Evolutionary conservation across 352 stramenopile species (phyloP).

Genomic region (Globisporangium iwayamae): DNA sequence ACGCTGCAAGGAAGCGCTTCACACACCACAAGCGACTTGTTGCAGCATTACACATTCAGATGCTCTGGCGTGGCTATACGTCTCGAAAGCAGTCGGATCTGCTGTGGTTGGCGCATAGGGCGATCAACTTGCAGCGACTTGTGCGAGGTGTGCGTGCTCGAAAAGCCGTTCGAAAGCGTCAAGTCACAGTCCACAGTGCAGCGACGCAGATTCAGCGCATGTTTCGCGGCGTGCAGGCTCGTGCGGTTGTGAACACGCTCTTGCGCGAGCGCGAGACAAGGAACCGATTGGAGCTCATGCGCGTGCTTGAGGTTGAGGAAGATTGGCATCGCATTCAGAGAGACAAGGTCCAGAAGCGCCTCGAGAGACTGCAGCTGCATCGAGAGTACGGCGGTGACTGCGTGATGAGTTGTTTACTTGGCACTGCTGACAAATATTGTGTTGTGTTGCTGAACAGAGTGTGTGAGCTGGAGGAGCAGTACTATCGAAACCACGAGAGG

Average conservation of each 20-base stretch:
- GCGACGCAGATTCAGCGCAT: conserved; percentile 64
- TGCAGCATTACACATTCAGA: conserved; percentile 56
- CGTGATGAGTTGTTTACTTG: neutral
- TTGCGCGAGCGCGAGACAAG: conserved; percentile 55
- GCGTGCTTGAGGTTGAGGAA: conserved; percentile 62
- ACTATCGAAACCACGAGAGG: conserved; percentile 51
- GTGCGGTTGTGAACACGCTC: conserved; percentile 30
- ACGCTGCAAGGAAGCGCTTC: conserved; percentile 27
- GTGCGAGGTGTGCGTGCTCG: conserved; percentile 43
- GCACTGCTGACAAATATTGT: neutral
- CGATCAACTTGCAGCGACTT: conserved; percentile 51
- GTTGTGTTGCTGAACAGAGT: conserved; percentile 29
- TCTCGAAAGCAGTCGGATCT: conserved; percentile 47
- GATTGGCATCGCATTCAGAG: conserved; percentile 60
- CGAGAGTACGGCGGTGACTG: conserved; percentile 30
- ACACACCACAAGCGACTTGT: conserved; percentile 18
- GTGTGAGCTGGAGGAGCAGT: conserved; percentile 59
- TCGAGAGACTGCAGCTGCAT: conserved; percentile 53
- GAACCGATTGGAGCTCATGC: conserved; percentile 70
- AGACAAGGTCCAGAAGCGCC: conserved; percentile 45
- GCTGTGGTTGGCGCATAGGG: conserved; percentile 43
- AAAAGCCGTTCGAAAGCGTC: conserved; percentile 29
- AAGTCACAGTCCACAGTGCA: conserved; percentile 13
- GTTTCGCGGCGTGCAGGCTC: conserved; percentile 56
- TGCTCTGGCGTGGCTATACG: conserved; percentile 46